phyloP scores from a whole-genome alignment of 2,329 filamentous ascomycete species.

The Xylariaceae sp. region DNA sequence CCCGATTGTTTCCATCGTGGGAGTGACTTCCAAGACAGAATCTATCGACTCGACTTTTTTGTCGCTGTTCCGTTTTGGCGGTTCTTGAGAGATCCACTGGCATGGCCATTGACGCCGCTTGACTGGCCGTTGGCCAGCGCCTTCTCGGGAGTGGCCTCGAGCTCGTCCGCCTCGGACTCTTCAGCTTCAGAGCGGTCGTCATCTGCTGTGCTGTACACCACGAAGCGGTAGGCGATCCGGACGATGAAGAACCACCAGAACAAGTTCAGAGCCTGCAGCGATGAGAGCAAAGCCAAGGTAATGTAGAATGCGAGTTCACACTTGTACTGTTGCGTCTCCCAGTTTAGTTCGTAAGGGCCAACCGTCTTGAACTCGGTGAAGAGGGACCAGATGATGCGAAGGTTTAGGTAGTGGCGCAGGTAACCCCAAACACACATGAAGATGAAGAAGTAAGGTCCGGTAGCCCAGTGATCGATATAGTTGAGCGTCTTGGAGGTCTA shows the following conservation, averaged over 20 bases:
- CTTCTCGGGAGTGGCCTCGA: constrained; percentile 18
- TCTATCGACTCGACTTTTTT: constrained; percentile 23
- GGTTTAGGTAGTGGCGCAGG: constrained; percentile 78
- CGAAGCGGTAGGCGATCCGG: constrained; percentile 67
- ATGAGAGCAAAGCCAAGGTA: constrained; percentile 57
- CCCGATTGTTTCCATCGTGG: too few relatives aligned
- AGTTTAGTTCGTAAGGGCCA: constrained; percentile 70
- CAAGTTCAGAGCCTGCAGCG: constrained; percentile 68
- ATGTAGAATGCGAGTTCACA: constrained; percentile 65
- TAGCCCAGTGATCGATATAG: constrained; percentile 75
- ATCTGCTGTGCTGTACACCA: constrained; percentile 54
- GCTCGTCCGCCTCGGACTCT: constrained; percentile 54
- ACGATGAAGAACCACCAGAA: constrained; percentile 79
- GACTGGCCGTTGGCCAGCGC: constrained; percentile 24
- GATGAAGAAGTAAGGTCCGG: constrained; percentile 75
- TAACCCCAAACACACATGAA: constrained; percentile 88
- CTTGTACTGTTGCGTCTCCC: constrained; percentile 73
- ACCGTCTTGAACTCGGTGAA: constrained; percentile 70
- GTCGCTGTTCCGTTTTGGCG: constrained; percentile 19
- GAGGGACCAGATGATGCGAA: constrained; percentile 69
- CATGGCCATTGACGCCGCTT: constrained; percentile 20
- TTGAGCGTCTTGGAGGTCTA: constrained; percentile 88
- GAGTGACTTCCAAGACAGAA: too few relatives aligned
- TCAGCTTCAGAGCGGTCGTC: constrained; percentile 69
- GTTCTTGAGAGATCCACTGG: constrained; percentile 22